phyloP scores from a whole-genome alignment of 2,329 filamentous ascomycete species.

The Pseudopyrenochaeta lycopersici region DNA sequence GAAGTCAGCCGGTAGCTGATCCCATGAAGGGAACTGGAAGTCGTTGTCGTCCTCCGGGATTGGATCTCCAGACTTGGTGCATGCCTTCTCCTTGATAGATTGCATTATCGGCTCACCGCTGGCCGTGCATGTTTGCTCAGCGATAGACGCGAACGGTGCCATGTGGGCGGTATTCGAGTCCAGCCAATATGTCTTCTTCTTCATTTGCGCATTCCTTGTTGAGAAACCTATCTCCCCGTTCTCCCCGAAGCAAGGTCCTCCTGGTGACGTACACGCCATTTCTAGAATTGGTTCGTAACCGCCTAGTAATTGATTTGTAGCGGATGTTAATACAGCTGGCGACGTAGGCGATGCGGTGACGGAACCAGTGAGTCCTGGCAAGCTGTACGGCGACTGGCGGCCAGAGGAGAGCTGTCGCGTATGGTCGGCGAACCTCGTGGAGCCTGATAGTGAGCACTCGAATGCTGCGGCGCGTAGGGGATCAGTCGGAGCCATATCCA shows the following conservation, averaged over 20 bases:
- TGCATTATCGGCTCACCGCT: slow-evolving; percentile 5
- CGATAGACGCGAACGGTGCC: slow-evolving; percentile 4
- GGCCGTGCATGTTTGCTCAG: slow-evolving; percentile 1
- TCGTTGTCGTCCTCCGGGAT: slow-evolving; percentile 17
- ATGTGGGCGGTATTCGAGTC: slow-evolving; percentile 7
- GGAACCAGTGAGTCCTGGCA: slow-evolving; percentile 28
- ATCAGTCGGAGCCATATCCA: slow-evolving; percentile 15
- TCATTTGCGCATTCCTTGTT: slow-evolving; percentile 3
- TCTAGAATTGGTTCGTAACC: slow-evolving; percentile 31
- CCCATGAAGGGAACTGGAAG: slow-evolving; percentile 40
- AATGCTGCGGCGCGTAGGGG: slow-evolving; percentile 25
- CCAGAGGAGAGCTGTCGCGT: slow-evolving; percentile 21
- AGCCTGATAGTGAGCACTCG: slow-evolving; percentile 40
- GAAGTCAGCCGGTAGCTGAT: slow-evolving; percentile 34
- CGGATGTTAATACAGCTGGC: slow-evolving; percentile 13
- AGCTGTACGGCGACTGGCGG: slow-evolving; percentile 21
- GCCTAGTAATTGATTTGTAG: slow-evolving; percentile 2
- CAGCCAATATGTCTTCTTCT: slow-evolving; percentile 18
- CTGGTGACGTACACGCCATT: slow-evolving; percentile 19
- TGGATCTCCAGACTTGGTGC: slow-evolving; percentile 3
- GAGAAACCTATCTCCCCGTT: slow-evolving; percentile 30
- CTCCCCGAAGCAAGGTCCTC: slow-evolving; percentile 32
- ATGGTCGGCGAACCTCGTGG: slow-evolving; percentile 18
- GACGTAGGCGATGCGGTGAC: slow-evolving; percentile 22
- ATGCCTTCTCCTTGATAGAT: slow-evolving; percentile 4